phyloP scores from a whole-genome alignment of 202 grass and related monocot species.

The Sporobolus alterniflorus region DNA sequence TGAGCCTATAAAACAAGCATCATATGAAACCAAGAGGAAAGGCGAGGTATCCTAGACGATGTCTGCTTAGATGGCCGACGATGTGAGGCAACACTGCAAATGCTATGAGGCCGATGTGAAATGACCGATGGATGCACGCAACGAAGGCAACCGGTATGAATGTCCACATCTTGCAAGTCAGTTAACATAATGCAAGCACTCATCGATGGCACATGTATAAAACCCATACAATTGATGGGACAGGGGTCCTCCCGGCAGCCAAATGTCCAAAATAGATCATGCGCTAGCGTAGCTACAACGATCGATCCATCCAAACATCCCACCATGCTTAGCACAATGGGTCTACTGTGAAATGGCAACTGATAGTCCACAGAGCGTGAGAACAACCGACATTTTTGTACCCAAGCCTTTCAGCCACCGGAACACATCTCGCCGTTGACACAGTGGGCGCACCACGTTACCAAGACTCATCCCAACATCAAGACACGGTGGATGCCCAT shows the following conservation, averaged over 20 bases:
- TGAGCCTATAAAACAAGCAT: no score
- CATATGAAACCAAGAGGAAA: no score
- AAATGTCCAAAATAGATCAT: background rate
- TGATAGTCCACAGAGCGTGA: background rate
- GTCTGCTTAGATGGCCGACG: no score
- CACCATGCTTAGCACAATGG: background rate
- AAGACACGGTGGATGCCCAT: no score
- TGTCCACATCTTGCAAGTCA: background rate
- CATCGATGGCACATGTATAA: no score
- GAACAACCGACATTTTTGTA: no score
- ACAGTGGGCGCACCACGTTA: no score
- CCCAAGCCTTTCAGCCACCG: no score
- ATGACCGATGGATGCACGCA: background rate
- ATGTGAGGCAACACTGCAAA: background rate
- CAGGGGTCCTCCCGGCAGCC: no score
- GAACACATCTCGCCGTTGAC: no score
- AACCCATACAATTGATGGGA: no score
- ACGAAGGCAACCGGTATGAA: background rate
- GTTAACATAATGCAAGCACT: background rate
- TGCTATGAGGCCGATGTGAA: background rate
- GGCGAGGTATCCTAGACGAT: background rate
- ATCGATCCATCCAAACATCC: background rate
- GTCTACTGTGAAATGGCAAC: background rate
- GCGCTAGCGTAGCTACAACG: background rate
- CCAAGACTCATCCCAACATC: no score